These are phyloP conservation scores for Suillus alpinus DNA, from an alignment of 768 basidiomycete species.

Conservation along the genomic window DNA sequence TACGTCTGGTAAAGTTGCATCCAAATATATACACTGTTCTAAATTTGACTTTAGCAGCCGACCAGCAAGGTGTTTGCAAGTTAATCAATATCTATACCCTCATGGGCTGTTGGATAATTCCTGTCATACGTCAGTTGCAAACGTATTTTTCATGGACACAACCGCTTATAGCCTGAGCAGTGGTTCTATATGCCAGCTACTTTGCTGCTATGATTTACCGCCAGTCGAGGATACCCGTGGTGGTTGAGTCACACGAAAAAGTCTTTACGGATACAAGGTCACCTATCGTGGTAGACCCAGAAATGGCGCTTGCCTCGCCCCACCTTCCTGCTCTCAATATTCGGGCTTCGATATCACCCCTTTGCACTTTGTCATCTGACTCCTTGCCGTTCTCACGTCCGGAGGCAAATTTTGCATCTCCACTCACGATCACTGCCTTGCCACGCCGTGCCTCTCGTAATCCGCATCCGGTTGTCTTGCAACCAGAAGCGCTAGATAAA, in stretches of 20 bases:
- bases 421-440: not conserved
- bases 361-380: not conserved
- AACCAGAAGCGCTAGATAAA: not conserved
- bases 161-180: conserved; percentile 25
- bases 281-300: conserved; percentile 18
- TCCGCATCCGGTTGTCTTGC: not conserved
- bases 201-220: conserved; percentile 39
- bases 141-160: conserved; percentile 5
- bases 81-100: conserved; percentile 48
- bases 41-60: conserved; percentile 28
- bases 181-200: conserved; percentile 41
- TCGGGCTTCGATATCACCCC: not conserved
- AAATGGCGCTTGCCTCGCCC: conserved; percentile 9
- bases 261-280: conserved; percentile 4
- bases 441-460: not conserved
- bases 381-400: not conserved
- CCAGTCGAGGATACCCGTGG: conserved; percentile 25
- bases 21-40: not conserved
- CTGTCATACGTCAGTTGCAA: conserved; percentile 44
- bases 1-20: conserved; percentile 17
- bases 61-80: conserved; percentile 44
- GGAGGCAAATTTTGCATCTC: not conserved
- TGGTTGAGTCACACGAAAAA: conserved; percentile 12
- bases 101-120: conserved; percentile 52
- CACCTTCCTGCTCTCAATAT: not conserved